These are phyloP conservation scores for Lotmaria passim DNA, from an alignment of 208 protist species.

Conservation along the genomic window DNA sequence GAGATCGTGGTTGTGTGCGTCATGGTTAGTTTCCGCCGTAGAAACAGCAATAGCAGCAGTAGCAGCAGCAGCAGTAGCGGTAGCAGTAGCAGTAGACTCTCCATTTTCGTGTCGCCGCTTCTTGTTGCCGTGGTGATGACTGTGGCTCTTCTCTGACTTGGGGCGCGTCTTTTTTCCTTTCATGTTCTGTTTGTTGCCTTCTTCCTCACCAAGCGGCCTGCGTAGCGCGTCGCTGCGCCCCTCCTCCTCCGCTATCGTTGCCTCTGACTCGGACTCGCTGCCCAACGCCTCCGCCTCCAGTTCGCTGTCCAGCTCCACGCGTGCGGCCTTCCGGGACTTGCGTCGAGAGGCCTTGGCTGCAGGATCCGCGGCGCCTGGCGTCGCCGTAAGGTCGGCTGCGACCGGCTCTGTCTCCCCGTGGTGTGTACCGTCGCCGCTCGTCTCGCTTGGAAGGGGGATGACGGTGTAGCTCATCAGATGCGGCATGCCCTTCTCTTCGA, in stretches of 20 bases:
- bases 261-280: background rate
- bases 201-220: too few species aligned
- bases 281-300: background rate
- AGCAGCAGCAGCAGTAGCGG: too few species aligned
- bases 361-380: background rate
- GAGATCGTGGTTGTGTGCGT: background rate
- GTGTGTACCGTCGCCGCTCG: background rate
- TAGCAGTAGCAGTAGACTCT: background rate
- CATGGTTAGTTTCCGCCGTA: background rate
- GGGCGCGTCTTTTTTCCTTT: background rate
- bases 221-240: background rate
- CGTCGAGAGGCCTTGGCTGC: background rate
- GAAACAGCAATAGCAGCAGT: too few species aligned
- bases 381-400: background rate
- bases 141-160: constrained; percentile 21
- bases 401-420: constrained; percentile 1
- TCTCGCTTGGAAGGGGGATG: constrained; percentile 40
- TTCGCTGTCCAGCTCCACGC: background rate
- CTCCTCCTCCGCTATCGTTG: background rate
- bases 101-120: constrained; percentile 1
- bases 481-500: constrained; percentile 82
- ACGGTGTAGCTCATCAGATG: constrained; percentile 61
- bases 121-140: constrained; percentile 11
- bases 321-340: background rate
- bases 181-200: too few species aligned